Evolutionary conservation across 768 basidiomycete species (phyloP).

Genomic region (Suillus americanus): DNA sequence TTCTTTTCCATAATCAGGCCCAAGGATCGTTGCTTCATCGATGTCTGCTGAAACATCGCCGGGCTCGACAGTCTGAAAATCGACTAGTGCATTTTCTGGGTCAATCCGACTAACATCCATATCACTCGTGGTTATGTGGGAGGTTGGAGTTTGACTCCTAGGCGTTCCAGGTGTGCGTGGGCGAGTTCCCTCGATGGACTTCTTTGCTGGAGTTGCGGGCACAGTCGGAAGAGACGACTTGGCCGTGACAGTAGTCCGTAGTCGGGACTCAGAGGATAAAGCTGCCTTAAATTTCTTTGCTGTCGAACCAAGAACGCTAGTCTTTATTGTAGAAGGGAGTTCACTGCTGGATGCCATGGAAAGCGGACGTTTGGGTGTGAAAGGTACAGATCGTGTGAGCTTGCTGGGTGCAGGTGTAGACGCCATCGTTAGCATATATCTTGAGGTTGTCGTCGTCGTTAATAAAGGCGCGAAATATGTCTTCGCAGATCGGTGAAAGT

Average conservation of each 20-base stretch:
- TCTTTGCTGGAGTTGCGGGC: conserved; percentile 55
- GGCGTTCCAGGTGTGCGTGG: conserved; percentile 59
- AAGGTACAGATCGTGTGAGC: conserved; percentile 42
- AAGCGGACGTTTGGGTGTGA: conserved; percentile 56
- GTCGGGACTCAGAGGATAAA: conserved; percentile 46
- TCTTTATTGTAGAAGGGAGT: conserved; percentile 36
- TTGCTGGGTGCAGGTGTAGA: conserved; percentile 35
- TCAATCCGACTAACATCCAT: conserved; percentile 79
- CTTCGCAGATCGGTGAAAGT: neutral
- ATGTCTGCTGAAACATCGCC: conserved; percentile 69
- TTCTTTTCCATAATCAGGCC: conserved; percentile 60
- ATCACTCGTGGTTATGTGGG: conserved; percentile 51
- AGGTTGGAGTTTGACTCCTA: conserved; percentile 47
- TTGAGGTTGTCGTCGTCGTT: conserved; percentile 9
- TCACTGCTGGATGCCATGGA: conserved; percentile 37
- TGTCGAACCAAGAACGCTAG: conserved; percentile 36
- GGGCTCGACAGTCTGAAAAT: conserved; percentile 68
- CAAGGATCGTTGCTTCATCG: conserved; percentile 52
- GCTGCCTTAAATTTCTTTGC: conserved; percentile 70
- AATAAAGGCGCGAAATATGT: neutral
- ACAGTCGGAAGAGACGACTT: conserved; percentile 44
- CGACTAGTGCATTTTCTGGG: conserved; percentile 74
- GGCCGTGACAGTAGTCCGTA: conserved; percentile 19
- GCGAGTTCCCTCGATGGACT: conserved; percentile 34
- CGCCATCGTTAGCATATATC: conserved; percentile 2